Evolutionary conservation across 345 rosid species (phyloP), one percentile per base, ranked within the genome.

Genomic region (Aurinia saxatilis): DNA sequence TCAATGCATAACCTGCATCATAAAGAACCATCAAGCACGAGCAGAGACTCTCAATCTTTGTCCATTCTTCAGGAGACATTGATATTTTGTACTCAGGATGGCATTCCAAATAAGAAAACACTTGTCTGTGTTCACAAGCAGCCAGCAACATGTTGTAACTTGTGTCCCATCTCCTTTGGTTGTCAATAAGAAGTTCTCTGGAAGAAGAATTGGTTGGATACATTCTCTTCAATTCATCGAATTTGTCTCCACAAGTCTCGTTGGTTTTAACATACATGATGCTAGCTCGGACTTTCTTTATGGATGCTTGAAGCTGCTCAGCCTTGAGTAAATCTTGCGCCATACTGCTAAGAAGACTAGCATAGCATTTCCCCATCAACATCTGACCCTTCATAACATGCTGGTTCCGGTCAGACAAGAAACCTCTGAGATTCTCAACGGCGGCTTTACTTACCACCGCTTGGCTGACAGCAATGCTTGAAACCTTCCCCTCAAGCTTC

Each of bases 21-120:
- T 54, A 81, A 3, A 90, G 84, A 58, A 86, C 87, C 72, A 78
- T 87, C 81, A 93, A 80, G 61, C 58, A 79, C 40, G 73, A 66
- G 81, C 96, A 85, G 10, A 93, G 72, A 40, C 73, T 80, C 76
- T 93, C 96, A 35, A 75, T 79, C 69, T 75, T 75, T 73, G 65
- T 81, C 99, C 97, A 93, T 57, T 87, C 88, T 46, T 84, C 86
- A 78, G 81, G 39, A 33, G 90, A 74, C 35, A 89, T 85, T n/a
- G 88, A 77, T 50, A 80, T 78, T 65, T 79, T 85, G 82, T 84
- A 90, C 57, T 80, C 84, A 3, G 92, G 91, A 73, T 83, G 89
- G 36, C 82, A 82, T 52, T 90, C 90, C 76, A 93, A 75, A 75
- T 84, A 78, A 57, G 86, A 71, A 77, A 93, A 90, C 29, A 90